Percentiles rank a stretch among this genome's conserved stretches.
Conservation (phyloP, 441 rosid genomes). For the Raphanus hybrid region DNA sequence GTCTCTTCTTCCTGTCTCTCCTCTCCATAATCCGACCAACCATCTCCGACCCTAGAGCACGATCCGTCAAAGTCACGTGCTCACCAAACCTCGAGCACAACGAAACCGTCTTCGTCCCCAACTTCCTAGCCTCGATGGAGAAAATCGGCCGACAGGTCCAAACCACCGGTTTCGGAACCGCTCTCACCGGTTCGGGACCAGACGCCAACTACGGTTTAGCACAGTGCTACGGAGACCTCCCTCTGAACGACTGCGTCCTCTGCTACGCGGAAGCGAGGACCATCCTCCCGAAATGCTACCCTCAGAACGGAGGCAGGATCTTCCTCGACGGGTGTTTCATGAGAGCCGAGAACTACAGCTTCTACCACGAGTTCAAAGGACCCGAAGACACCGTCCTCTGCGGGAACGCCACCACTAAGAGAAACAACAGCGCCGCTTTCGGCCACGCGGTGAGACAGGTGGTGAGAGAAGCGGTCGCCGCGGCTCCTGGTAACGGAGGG, state of each 20-base stretch:
- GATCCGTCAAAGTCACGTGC: slow-evolving; percentile 53
- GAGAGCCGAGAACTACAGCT: slow-evolving; percentile 86
- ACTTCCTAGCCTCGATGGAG: slow-evolving; percentile 81
- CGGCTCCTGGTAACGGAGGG: slow-evolving; percentile 54
- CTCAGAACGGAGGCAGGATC: slow-evolving; percentile 74
- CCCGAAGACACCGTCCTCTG: slow-evolving; percentile 64
- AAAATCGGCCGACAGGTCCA: slow-evolving; percentile 73
- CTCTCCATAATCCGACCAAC: slow-evolving; percentile 36
- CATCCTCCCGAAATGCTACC: slow-evolving; percentile 88
- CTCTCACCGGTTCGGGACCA: slow-evolving; percentile 74
- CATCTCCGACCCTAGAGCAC: slow-evolving; percentile 65
- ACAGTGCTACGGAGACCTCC: slow-evolving; percentile 91
- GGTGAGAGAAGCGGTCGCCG: slow-evolving; percentile 46
- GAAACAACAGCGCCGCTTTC: slow-evolving; percentile 49
- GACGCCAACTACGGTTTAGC: slow-evolving; percentile 79
- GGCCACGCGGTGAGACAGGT: slow-evolving; percentile 54
- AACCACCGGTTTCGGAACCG: slow-evolving; percentile 57
- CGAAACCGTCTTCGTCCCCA: slow-evolving; percentile 61
- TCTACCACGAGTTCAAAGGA: slow-evolving; percentile 70
- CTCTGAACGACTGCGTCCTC: slow-evolving; percentile 76
- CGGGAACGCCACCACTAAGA: slow-evolving; percentile 59
- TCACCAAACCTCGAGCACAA: slow-evolving; percentile 65
- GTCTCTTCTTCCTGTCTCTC: slow-evolving; percentile 19
- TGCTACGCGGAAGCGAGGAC: slow-evolving; percentile 94
- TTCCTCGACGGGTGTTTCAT: slow-evolving; percentile 94